Evolutionary conservation across 345 rosid species (phyloP), one percentile per base, ranked within the genome.

Genomic region (Eucalyptus regnans): DNA sequence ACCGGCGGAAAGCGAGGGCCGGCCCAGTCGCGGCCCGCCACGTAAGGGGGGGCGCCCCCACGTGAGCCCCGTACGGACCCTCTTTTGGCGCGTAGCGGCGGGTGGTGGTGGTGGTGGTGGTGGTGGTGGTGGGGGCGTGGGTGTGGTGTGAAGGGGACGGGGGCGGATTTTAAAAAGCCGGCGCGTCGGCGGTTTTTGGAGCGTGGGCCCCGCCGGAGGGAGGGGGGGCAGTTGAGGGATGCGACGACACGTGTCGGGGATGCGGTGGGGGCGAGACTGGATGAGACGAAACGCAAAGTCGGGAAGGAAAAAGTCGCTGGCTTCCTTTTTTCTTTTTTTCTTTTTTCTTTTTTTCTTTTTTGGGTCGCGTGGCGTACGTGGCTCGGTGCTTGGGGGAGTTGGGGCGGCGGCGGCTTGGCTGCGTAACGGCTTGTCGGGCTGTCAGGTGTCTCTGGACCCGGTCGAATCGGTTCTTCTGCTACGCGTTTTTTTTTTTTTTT

Each of bases 101-200:
- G 25, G 44, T 52, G 52, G 31, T 22, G 23, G 89, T 31, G 58
- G 41, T 49, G 87, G 89, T 48, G 86, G 66, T 54, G 66, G 68
- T 15, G 76, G 79, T n/a, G 18, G 43, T 50, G 50, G 44, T 22
- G 15, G 51, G 29, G 62, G 62, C 29, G 12, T 22, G 29, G 29
- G 62, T 56, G 90, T 41, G 88, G 41, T 60, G 89, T 31, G 76
- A 66, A 31, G 92, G 89, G 94, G 89, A 90, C 91, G 41, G 88
- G 89, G 90, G 88, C 89, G 89, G 90, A 58, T 87, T 86, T 52
- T 52, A 37, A n/a, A 89, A 62, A 91, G 89, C 92, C 88, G 91
- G 89, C 90, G 89, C 91, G 87, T 89, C 87, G 89, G 92, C 91
- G 83, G 48, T 25, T 51, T 48, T 56, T 33, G 49, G 85, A 71